Conservation (phyloP, 2,329 filamentous ascomycete species). For the Cercospora sojina region DNA sequence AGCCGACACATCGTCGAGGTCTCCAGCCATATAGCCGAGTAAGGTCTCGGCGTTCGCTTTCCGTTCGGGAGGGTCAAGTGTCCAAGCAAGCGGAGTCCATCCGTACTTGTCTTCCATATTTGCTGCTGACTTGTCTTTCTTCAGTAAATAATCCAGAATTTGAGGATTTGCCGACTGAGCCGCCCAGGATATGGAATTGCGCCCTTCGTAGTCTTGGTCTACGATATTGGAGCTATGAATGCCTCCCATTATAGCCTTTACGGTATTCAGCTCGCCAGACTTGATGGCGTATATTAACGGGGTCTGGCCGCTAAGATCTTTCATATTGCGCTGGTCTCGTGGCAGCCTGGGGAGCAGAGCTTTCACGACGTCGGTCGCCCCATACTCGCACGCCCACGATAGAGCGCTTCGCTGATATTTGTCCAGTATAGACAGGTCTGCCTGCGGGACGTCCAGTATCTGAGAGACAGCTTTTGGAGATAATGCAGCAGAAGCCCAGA, state of each 20-base stretch:
- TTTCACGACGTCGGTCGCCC: not conserved
- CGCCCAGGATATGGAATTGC: slow-evolving; percentile 3
- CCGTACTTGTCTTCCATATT: slow-evolving; percentile 3
- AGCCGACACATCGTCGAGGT: not conserved
- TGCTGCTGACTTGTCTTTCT: not conserved
- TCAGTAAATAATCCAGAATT: slow-evolving; percentile 5
- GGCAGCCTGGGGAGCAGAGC: slow-evolving; percentile 3
- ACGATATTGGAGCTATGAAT: not conserved
- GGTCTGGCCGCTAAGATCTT: not conserved
- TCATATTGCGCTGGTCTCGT: not conserved
- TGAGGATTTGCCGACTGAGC: slow-evolving; percentile 1
- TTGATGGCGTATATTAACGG: slow-evolving; percentile 1
- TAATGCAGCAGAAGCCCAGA: not conserved
- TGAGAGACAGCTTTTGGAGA: slow-evolving; percentile 1
- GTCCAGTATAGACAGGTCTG: slow-evolving; percentile 2
- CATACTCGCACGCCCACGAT: slow-evolving; percentile 4
- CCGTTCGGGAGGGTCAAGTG: slow-evolving; percentile 3
- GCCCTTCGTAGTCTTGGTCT: not conserved
- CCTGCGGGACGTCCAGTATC: not conserved
- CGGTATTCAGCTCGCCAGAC: not conserved
- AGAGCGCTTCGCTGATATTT: not conserved
- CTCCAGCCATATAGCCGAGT: not conserved
- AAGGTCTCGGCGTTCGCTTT: not conserved
- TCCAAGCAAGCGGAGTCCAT: slow-evolving; percentile 2
- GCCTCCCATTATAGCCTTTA: not conserved